Percentiles rank a stretch among this genome's conserved stretches.
Conservation (phyloP, 1,284 basidiomycete species). For the Ustilago bromivora region DNA sequence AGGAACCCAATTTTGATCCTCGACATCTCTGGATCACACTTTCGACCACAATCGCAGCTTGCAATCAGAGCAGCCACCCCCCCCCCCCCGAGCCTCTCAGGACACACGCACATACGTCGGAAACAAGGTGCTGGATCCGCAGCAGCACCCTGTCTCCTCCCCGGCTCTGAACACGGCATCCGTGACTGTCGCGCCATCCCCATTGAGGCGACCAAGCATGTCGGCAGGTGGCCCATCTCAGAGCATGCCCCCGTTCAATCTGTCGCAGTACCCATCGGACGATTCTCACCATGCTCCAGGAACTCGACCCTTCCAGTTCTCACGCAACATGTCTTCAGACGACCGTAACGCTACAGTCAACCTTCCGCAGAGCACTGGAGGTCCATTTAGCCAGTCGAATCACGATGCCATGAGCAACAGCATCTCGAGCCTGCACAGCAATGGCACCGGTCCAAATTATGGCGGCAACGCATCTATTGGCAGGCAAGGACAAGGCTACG, state of each 20-base stretch:
- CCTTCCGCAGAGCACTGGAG: constrained; percentile 20
- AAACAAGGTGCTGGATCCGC: constrained; percentile 13
- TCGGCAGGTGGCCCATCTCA: constrained; percentile 24
- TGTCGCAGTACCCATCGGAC: constrained; percentile 29
- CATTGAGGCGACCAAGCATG: constrained; percentile 7
- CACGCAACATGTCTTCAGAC: constrained; percentile 25
- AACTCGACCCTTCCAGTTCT: constrained; percentile 16
- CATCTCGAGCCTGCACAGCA: constrained; percentile 32
- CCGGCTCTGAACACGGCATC: constrained; percentile 18
- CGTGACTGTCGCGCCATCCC: constrained; percentile 13
- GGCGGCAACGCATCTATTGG: constrained; percentile 16
- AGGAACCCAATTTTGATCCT: neutral
- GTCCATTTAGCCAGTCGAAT: constrained; percentile 1
- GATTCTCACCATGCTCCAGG: constrained; percentile 19
- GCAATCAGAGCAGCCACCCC: neutral
- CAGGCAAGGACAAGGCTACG: constrained; percentile 23
- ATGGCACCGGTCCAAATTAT: neutral
- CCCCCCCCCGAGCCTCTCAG: neutral
- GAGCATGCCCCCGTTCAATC: constrained; percentile 33
- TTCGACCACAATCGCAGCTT: neutral
- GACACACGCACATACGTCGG: neutral
- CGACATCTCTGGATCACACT: neutral
- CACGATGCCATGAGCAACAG: constrained; percentile 38
- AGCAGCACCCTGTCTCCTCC: constrained; percentile 8
- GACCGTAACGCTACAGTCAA: constrained; percentile 44